phyloP scores from a whole-genome alignment of 2,329 filamentous ascomycete genomes.

The Colletotrichum lini region DNA sequence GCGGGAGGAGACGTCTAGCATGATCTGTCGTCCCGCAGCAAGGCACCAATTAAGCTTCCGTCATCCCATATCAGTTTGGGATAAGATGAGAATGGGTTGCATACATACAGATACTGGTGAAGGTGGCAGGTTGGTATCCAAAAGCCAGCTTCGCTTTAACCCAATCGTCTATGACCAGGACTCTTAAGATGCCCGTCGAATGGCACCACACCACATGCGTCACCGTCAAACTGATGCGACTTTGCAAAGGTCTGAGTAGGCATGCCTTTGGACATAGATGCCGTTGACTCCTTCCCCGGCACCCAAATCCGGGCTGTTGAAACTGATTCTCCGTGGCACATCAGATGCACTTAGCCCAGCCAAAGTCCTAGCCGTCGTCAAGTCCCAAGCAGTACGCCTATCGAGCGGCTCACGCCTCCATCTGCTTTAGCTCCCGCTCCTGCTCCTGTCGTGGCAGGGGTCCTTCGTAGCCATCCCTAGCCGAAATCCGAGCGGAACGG shows the following conservation, averaged over 20 bases:
- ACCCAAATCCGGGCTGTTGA: not conserved
- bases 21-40: not conserved
- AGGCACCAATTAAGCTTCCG: conserved; percentile 16
- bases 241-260: too few species aligned
- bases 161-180: too few species aligned
- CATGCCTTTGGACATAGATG: too few species aligned
- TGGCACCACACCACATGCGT: too few species aligned
- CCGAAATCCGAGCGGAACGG: conserved; percentile 3
- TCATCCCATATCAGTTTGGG: conserved; percentile 19
- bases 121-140: too few species aligned
- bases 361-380: not conserved
- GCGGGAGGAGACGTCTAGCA: not conserved
- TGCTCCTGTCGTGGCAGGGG: conserved; percentile 6
- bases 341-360: too few species aligned
- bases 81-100: not conserved
- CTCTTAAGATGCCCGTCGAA: too few species aligned
- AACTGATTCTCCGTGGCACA: not conserved
- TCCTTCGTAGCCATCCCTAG: not conserved
- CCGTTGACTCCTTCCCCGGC: not conserved
- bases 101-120: not conserved
- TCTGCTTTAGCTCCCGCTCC: conserved; percentile 10
- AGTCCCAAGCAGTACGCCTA: not conserved
- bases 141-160: too few species aligned
- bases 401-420: not conserved
- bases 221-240: too few species aligned